Conservation (phyloP, 2,329 filamentous ascomycete genomes). For the Colletotrichum sp. region DNA sequence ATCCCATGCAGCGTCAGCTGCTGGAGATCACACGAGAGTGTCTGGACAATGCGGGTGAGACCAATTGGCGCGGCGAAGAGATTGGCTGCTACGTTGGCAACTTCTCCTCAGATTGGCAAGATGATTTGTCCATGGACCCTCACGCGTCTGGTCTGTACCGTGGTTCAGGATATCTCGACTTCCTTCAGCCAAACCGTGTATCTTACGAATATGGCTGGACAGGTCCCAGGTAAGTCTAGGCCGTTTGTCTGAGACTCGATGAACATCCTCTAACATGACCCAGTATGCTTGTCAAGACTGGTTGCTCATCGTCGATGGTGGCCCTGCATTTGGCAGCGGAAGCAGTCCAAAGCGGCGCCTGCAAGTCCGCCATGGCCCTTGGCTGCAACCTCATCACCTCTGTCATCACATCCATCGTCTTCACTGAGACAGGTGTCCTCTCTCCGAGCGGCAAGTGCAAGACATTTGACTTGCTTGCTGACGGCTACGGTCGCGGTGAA, state of each 20-base stretch:
- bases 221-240: slow-evolving; percentile 31
- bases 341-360: slow-evolving; percentile 30
- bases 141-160: slow-evolving; percentile 22
- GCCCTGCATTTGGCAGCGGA: slow-evolving; percentile 36
- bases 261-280: not conserved
- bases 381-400: slow-evolving; percentile 35
- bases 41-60: slow-evolving; percentile 33
- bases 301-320: slow-evolving; percentile 36
- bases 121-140: slow-evolving; percentile 15
- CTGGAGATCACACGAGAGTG: slow-evolving; percentile 34
- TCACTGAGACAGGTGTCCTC: slow-evolving; percentile 30
- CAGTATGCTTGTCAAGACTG: slow-evolving; percentile 40
- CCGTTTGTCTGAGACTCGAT: fast-evolving
- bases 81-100: slow-evolving; percentile 33
- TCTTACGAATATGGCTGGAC: slow-evolving; percentile 36
- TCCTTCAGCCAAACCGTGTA: slow-evolving; percentile 33
- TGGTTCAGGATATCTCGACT: slow-evolving; percentile 21
- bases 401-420: slow-evolving; percentile 2
- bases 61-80: slow-evolving; percentile 27
- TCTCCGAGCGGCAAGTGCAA: slow-evolving; percentile 30
- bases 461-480: slow-evolving; percentile 42
- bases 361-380: slow-evolving; percentile 32
- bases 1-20: slow-evolving; percentile 32
- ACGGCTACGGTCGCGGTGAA: slow-evolving; percentile 49
- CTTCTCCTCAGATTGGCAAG: slow-evolving; percentile 32